A percentile compares a stretch with the other conserved stretches of the same genome.
Evolutionary conservation across 331 rosid genomes (phyloP).

Genomic region (Pyracantha coccinea): DNA sequence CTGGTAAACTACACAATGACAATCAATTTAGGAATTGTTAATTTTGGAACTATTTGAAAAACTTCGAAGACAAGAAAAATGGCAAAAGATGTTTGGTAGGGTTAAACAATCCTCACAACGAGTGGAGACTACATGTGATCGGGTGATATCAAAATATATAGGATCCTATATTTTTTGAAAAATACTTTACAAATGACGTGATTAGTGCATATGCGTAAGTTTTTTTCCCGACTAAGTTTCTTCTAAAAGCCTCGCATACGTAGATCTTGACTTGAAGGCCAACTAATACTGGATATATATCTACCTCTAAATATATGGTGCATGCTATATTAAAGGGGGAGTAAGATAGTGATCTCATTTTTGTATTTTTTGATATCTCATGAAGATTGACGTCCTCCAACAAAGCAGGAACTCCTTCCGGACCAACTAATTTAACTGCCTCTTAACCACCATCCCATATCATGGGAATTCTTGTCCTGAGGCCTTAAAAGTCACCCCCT

Average conservation of each 20-base stretch:
- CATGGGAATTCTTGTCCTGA: neutral
- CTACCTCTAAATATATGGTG: neutral
- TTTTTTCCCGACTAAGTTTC: neutral
- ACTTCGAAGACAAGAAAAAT: too few species aligned
- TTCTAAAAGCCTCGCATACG: neutral
- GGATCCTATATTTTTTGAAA: too few species aligned
- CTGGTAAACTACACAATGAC: rapidly evolving
- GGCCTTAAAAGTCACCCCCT: neutral
- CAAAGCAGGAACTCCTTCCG: neutral
- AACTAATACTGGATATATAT: neutral
- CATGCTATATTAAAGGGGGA: neutral
- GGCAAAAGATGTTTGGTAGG: too few species aligned
- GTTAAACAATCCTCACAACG: too few species aligned
- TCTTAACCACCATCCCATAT: neutral
- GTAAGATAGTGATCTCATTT: neutral
- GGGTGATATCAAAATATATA: too few species aligned
- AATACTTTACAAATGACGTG: too few species aligned
- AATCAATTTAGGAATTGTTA: too few species aligned
- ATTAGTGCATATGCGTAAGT: too few species aligned
- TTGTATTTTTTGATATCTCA: neutral
- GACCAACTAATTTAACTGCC: neutral
- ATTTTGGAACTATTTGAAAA: too few species aligned
- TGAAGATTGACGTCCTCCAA: neutral
- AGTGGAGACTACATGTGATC: too few species aligned
- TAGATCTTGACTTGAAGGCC: neutral